These are phyloP conservation scores for Candida insectorum DNA, from an alignment of 805 yeast species.

Conservation along the genomic window DNA sequence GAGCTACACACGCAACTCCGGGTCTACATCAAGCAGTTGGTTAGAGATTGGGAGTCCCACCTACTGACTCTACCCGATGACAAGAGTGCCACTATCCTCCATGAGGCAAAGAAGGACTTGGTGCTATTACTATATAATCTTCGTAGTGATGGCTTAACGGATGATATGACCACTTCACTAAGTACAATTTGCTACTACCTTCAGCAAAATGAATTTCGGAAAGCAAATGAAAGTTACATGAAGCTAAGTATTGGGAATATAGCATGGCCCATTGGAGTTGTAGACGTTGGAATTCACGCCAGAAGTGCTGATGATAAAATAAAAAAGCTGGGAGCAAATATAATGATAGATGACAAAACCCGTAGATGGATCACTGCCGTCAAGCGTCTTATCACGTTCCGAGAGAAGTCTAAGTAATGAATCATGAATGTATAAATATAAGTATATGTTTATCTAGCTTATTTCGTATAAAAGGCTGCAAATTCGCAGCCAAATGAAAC, in stretches of 20 bases:
- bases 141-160: slow-evolving; percentile 34
- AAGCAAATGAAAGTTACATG: slow-evolving; percentile 68
- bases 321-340: slow-evolving; percentile 52
- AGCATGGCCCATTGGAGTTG: slow-evolving; percentile 90
- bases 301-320: slow-evolving; percentile 61
- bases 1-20: slow-evolving; percentile 42
- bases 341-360: slow-evolving; percentile 75
- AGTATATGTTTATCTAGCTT: too few relatives aligned
- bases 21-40: slow-evolving; percentile 42
- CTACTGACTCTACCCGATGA: not conserved
- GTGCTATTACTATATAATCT: slow-evolving; percentile 46
- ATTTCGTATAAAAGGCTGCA: too few relatives aligned
- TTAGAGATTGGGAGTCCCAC: slow-evolving; percentile 41
- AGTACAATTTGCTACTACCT: slow-evolving; percentile 57
- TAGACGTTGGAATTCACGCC: slow-evolving; percentile 75
- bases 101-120: slow-evolving; percentile 43
- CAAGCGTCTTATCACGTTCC: slow-evolving; percentile 67
- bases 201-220: slow-evolving; percentile 49
- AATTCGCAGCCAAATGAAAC: too few relatives aligned
- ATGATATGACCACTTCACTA: slow-evolving; percentile 50
- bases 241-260: slow-evolving; percentile 80
- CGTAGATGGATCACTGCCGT: slow-evolving; percentile 73
- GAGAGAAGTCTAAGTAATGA: slow-evolving; percentile 24
- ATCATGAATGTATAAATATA: too few relatives aligned
- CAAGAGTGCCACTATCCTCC: slow-evolving; percentile 13